Evolutionary conservation across 352 stramenopile genomes (phyloP).

Genomic region (Blastocystis sp.): DNA sequence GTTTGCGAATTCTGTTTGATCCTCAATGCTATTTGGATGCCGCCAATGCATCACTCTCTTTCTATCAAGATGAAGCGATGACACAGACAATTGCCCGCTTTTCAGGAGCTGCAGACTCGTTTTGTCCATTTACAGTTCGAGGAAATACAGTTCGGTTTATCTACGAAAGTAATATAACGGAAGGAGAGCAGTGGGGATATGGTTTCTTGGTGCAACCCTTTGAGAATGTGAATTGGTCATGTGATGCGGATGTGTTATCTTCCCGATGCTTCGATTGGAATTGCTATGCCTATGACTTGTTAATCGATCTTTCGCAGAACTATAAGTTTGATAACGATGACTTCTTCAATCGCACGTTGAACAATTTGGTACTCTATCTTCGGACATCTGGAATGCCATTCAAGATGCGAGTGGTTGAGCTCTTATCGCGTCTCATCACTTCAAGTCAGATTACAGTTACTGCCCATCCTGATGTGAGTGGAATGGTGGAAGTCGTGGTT

Average conservation of each 20-base stretch:
- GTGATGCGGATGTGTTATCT: neutral
- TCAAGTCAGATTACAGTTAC: neutral
- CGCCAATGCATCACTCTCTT: slow-evolving; percentile 2
- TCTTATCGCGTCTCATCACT: slow-evolving; percentile 24
- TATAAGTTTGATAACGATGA: neutral
- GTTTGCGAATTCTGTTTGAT: slow-evolving; percentile 37
- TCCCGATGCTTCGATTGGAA: slow-evolving; percentile 42
- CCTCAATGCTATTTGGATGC: neutral
- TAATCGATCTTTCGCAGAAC: slow-evolving; percentile 36
- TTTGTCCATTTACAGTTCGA: slow-evolving; percentile 46
- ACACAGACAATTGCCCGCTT: slow-evolving; percentile 27
- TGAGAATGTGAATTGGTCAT: slow-evolving; percentile 40
- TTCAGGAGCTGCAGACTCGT: neutral
- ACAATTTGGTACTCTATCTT: slow-evolving; percentile 6
- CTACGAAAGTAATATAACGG: neutral
- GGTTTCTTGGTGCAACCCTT: slow-evolving; percentile 48
- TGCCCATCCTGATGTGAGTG: neutral
- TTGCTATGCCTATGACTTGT: slow-evolving; percentile 14
- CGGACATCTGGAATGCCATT: slow-evolving; percentile 20
- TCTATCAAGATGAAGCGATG: slow-evolving; percentile 31
- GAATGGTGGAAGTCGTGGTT: slow-evolving; percentile 18
- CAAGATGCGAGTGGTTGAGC: slow-evolving; percentile 25
- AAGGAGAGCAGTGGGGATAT: slow-evolving; percentile 9
- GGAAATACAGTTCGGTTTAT: slow-evolving; percentile 10
- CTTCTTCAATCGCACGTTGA: neutral